Evolutionary conservation across 345 rosid genomes (phyloP).

Genomic region (Hibiscus mutabilis): DNA sequence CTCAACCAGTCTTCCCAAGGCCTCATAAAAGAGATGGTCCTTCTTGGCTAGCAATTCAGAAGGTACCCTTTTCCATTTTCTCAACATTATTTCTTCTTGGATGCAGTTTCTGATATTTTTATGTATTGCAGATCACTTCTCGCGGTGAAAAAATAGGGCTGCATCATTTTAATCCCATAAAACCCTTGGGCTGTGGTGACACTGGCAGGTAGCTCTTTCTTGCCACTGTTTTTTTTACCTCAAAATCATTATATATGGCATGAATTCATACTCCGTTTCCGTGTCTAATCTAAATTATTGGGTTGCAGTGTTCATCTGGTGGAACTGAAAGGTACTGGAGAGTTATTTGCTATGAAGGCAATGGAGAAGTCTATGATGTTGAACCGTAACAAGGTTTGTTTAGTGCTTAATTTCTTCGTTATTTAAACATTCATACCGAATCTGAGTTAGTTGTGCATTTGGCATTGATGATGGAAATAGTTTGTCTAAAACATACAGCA

Average conservation of each 20-base stretch:
- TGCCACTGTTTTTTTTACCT: not conserved
- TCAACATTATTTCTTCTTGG: not conserved
- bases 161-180: slow-evolving; percentile 85
- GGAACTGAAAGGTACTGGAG: slow-evolving; percentile 68
- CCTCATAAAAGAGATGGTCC: slow-evolving; percentile 71
- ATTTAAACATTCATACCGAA: too few species aligned
- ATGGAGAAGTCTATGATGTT: slow-evolving; percentile 88
- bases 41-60: slow-evolving; percentile 78
- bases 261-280: not conserved
- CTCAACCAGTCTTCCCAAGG: slow-evolving; percentile 64
- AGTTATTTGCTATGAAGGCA: slow-evolving; percentile 92
- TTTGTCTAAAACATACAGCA: not conserved
- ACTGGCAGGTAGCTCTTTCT: slow-evolving; percentile 68
- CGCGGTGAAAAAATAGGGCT: slow-evolving; percentile 65
- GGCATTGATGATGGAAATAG: not conserved
- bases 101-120: not conserved
- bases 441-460: too few species aligned
- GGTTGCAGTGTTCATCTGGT: slow-evolving; percentile 79
- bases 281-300: not conserved
- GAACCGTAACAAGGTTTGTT: slow-evolving; percentile 80
- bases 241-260: not conserved
- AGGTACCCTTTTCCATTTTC: slow-evolving; percentile 35
- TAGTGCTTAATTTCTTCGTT: not conserved
- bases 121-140: slow-evolving; percentile 50
- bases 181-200: slow-evolving; percentile 93